Base-by-base conservation (phyloP, 768 basidiomycete species). In the Rhodotorula paludigena region DNA sequence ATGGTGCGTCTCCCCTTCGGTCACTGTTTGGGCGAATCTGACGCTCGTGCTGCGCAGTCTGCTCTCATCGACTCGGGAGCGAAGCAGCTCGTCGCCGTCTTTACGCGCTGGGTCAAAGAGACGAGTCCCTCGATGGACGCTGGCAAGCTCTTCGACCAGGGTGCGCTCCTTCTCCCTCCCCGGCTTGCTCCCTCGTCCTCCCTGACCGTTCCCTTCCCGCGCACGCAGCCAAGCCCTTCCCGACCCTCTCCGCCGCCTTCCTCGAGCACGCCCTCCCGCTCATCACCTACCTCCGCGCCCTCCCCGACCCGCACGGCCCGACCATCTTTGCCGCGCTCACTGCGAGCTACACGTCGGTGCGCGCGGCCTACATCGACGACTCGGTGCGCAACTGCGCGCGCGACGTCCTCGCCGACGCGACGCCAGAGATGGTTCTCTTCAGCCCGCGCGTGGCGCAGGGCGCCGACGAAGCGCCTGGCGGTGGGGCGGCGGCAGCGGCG, bases 381-480 rank as follows among this genome's bases (percentile, higher is more conserved):
- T 59, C 53, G 9, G 49, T 76, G 11, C 60, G 68, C 42, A 45
- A 66, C 30, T 51, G 60, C 14, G 72, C 62, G 1, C 68, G 60
- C 38, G 72, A 76, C n/a, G 75, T 69, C 16, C 47, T 76, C 21
- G 61, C 61, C 9, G 64, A 69, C 23, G 67, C 68, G 10, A 52
- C 45, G 25, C 64, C 64, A 2, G 54, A 35, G 18, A 14, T 56
- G 52, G 56, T 62, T 3, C 44, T 23, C 23, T 32, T 6, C 21
- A 44, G 28, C 10, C 52, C 35, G 35, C 9, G 52, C 8, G 25
- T 47, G 16, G 47, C 12, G 8, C 15, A 7, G 49, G 49, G 3
- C 14, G 49, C 30, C 12, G 49, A 33, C 18, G 35, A n/a, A n/a
- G n/a, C n/a, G 14, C 36, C 32, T 14, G 36, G 53, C 36, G 28